These are phyloP conservation scores for Penicillium verrucosum DNA, from an alignment of 2,329 filamentous ascomycete genomes.

Conservation along the genomic window DNA sequence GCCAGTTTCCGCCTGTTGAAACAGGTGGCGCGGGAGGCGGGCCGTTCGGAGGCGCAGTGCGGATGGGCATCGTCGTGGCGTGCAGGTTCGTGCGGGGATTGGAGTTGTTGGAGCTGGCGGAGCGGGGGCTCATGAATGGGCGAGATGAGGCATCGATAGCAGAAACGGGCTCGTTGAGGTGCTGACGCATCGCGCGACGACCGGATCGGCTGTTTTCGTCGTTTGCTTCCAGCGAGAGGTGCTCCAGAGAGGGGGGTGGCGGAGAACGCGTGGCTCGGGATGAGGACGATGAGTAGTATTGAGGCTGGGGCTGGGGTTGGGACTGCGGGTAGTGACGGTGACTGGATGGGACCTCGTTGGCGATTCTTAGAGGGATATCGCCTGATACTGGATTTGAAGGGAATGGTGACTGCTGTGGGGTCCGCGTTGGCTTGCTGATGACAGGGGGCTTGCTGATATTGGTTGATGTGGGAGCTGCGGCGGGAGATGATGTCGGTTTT, in stretches of 20 bases:
- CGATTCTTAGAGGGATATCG: constrained; percentile 62
- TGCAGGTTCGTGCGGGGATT: constrained; percentile 36
- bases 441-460: constrained; percentile 39
- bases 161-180: constrained; percentile 36
- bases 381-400: constrained; percentile 44
- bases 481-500: constrained; percentile 50
- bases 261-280: constrained; percentile 31
- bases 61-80: constrained; percentile 63
- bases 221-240: constrained; percentile 44
- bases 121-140: constrained; percentile 39
- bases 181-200: constrained; percentile 28
- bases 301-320: constrained; percentile 23
- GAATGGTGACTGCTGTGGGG: constrained; percentile 19
- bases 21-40: constrained; percentile 58
- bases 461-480: constrained; percentile 24
- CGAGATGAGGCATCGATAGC: constrained; percentile 39
- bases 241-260: constrained; percentile 42
- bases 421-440: constrained; percentile 24
- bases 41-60: constrained; percentile 58
- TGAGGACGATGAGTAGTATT: constrained; percentile 23
- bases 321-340: constrained; percentile 10
- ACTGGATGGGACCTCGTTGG: constrained; percentile 31
- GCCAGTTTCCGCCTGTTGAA: constrained; percentile 27
- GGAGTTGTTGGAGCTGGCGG: constrained; percentile 38
- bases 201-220: constrained; percentile 27